Base-by-base conservation (phyloP, 108 stramenopile species). In the Pseudonitzschia multistriata region DNA sequence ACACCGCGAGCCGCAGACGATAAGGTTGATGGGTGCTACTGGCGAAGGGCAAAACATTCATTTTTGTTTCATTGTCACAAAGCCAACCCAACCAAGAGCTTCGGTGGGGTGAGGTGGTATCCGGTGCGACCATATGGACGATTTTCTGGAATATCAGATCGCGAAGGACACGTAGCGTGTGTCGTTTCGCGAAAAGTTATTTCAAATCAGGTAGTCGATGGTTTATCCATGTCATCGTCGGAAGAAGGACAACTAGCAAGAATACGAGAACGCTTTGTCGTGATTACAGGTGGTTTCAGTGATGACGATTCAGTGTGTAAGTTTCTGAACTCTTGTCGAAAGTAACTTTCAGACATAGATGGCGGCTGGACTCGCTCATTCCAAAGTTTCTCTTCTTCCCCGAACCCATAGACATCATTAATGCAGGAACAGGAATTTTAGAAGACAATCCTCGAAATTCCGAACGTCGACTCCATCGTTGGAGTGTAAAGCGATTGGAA, bases 81-180 rank as follows among this genome's bases (percentile, higher is more conserved):
- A 24, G 17, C 39, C 19, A n/a, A 48, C 48, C 72, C 78, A 39
- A 62, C 80, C 35, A 33, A 34, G 29, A 59, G 19, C 0, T 30
- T 30, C 5, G 57, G 57, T n/a, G 66, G 68, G 5, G 66, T 83
- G 0, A 19, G 61, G 21, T 83, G 81, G 85, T 52, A 68, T 45
- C 68, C 66, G 3, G 1, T 81, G 4, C 61, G 50, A 22, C 31
- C 49, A n/a, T 42, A 49, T 10, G 48, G 49, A 33, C 57, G 31
- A 15, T 35, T 35, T 59, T 5, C 34, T 14, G 35, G 47, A 39
- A 37, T 77, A 10, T 53, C 71, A 0, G 74, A 70, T 17, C 67
- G 85, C 13, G 83, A 86, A 72, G 85, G 85, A 42, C 85, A 83
- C 64, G 17, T 79, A 1, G 42, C 73, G 8, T 81, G 81, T 68